Evolutionary conservation across 192 early-diverging fungal species (phyloP).

Genomic region (Coemansia sp.): DNA sequence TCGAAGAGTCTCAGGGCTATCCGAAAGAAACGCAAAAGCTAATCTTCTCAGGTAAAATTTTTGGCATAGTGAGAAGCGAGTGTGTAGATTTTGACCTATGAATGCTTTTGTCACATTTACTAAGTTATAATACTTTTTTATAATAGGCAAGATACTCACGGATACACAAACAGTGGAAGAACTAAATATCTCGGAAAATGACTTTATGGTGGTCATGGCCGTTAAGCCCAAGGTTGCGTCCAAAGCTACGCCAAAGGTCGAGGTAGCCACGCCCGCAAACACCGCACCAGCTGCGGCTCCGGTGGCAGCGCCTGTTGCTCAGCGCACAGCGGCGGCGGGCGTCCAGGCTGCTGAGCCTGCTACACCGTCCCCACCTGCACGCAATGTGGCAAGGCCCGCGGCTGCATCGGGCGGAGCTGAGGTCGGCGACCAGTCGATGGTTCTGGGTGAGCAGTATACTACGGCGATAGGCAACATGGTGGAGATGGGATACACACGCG

Average conservation of each 20-base stretch:
- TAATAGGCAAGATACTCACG: slow-evolving; percentile 77
- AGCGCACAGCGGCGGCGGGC: slow-evolving; percentile 38
- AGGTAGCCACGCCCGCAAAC: slow-evolving; percentile 45
- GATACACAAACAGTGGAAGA: slow-evolving; percentile 76
- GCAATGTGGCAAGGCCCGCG: slow-evolving; percentile 6
- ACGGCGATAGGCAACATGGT: slow-evolving; percentile 85
- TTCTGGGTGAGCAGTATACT: slow-evolving; percentile 75
- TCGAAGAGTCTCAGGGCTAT: slow-evolving; percentile 73
- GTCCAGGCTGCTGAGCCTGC: slow-evolving; percentile 45
- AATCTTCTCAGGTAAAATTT: slow-evolving; percentile 64
- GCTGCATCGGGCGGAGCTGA: neutral
- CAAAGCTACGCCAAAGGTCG: slow-evolving; percentile 22
- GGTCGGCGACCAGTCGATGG: slow-evolving; percentile 58
- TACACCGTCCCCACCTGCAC: slow-evolving; percentile 56
- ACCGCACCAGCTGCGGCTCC: slow-evolving; percentile 38
- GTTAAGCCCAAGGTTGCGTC: slow-evolving; percentile 64
- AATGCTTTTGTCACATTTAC: neutral
- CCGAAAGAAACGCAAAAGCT: slow-evolving; percentile 78
- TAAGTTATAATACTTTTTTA: slow-evolving; percentile 38
- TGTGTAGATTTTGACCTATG: too few species aligned
- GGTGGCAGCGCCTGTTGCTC: slow-evolving; percentile 45
- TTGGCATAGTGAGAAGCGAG: neutral
- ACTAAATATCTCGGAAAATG: slow-evolving; percentile 83
- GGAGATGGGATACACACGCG: slow-evolving; percentile 93
- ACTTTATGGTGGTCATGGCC: slow-evolving; percentile 96